A percentile compares a stretch with the other conserved stretches of the same genome.
These are phyloP conservation scores for Penicillium macrosclerotiorum DNA, from an alignment of 495 filamentous ascomycete species.

Conservation along the genomic window DNA sequence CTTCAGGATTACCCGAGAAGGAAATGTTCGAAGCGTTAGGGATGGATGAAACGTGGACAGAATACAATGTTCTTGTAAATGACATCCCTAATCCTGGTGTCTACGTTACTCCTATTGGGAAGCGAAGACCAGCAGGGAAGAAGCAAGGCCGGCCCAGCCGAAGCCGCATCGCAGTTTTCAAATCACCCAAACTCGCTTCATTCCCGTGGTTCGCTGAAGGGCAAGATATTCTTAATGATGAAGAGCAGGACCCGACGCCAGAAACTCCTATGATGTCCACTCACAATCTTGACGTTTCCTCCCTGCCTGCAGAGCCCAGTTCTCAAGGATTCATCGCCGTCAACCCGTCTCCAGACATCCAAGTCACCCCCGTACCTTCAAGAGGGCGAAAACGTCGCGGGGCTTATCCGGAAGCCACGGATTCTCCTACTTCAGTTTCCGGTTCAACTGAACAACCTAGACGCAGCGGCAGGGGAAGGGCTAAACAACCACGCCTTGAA, in stretches of 20 bases:
- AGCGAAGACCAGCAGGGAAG: slow-evolving; percentile 40
- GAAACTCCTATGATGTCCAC: too few relatives aligned
- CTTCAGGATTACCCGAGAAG: slow-evolving; percentile 32
- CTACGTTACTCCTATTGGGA: slow-evolving; percentile 51
- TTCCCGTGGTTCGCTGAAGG: slow-evolving; percentile 38
- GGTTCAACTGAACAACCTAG: background rate
- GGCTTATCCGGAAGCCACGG: background rate
- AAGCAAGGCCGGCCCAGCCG: slow-evolving; percentile 49
- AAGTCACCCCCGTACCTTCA: too few relatives aligned
- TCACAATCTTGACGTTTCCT: background rate
- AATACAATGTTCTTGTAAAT: slow-evolving; percentile 41
- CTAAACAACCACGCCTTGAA: background rate
- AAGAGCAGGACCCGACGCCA: background rate
- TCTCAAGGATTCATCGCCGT: background rate
- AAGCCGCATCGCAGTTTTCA: slow-evolving; percentile 53
- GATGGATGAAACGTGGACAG: slow-evolving; percentile 44
- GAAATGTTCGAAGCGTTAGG: slow-evolving; percentile 42
- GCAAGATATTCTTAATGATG: background rate
- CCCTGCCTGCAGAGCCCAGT: background rate
- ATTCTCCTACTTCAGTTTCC: background rate
- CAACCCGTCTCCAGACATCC: too few relatives aligned
- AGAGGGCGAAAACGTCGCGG: background rate
- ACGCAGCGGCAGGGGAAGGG: background rate
- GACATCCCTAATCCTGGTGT: slow-evolving; percentile 45
- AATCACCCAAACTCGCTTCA: slow-evolving; percentile 35